Percentiles rank a stretch among this genome's conserved stretches.
Evolutionary conservation across 345 rosid species (phyloP).

Genomic region (Heritiera littoralis): DNA sequence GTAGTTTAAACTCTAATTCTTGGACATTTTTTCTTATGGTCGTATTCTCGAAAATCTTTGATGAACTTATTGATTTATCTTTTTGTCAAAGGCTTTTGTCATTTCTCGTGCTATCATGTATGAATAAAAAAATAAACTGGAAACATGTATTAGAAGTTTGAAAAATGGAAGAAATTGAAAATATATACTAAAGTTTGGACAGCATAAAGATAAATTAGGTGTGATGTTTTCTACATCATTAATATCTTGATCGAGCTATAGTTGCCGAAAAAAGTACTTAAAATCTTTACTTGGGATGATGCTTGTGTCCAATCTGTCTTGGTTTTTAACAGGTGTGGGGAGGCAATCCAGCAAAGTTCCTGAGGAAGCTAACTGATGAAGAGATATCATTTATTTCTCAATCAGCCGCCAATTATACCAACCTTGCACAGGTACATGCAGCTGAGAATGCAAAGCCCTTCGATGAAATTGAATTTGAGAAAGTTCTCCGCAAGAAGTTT

Average conservation of each 20-base stretch:
- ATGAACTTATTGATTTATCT: neutral
- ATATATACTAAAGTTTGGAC: neutral
- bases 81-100: neutral
- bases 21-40: neutral
- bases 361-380: slow-evolving; percentile 75
- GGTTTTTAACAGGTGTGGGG: slow-evolving; percentile 72
- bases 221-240: neutral
- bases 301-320: neutral
- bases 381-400: slow-evolving; percentile 74
- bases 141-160: neutral
- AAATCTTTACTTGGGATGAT: neutral
- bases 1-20: slow-evolving; percentile 34
- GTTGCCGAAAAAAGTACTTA: neutral
- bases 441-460: slow-evolving; percentile 86
- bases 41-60: neutral
- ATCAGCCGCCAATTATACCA: slow-evolving; percentile 76
- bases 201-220: neutral
- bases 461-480: slow-evolving; percentile 85
- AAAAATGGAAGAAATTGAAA: neutral
- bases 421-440: slow-evolving; percentile 88
- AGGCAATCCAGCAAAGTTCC: slow-evolving; percentile 94
- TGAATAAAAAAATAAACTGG: neutral
- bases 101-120: neutral
- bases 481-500: slow-evolving; percentile 81
- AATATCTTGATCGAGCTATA: neutral